Evolutionary conservation across 2,329 filamentous ascomycete species (phyloP).

Genomic region (Ampelomyces quisqualis): DNA sequence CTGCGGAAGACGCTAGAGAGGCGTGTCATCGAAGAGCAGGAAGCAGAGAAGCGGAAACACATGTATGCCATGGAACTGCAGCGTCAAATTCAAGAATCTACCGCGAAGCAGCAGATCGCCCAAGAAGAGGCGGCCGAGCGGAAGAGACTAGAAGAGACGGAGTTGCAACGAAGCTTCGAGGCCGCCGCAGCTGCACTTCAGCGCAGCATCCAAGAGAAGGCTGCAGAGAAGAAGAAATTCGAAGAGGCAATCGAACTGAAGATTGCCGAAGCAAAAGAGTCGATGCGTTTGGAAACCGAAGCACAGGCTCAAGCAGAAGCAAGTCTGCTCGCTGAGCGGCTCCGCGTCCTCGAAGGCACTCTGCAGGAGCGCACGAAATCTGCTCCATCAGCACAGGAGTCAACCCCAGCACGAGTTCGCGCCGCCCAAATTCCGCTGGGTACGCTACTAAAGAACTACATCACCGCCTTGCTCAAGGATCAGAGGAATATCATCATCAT

Average conservation of each 20-base stretch:
- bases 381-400: slow-evolving; percentile 3
- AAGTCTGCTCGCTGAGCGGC: slow-evolving; percentile 30
- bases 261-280: slow-evolving; percentile 37
- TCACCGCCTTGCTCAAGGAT: slow-evolving; percentile 55
- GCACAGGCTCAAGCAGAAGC: slow-evolving; percentile 33
- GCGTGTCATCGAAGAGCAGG: slow-evolving; percentile 48
- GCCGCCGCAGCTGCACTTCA: slow-evolving; percentile 29
- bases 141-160: slow-evolving; percentile 28
- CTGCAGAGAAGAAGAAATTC: slow-evolving; percentile 28
- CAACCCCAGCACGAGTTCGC: slow-evolving; percentile 8
- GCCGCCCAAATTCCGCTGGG: slow-evolving; percentile 52
- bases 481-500: slow-evolving; percentile 55
- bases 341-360: slow-evolving; percentile 32
- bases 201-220: slow-evolving; percentile 31
- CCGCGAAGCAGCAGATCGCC: slow-evolving; percentile 27
- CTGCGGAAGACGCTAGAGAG: slow-evolving; percentile 62
- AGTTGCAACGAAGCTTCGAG: slow-evolving; percentile 30
- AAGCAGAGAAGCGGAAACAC: slow-evolving; percentile 31
- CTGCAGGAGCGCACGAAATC: slow-evolving; percentile 23
- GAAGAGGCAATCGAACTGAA: slow-evolving; percentile 31
- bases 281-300: slow-evolving; percentile 35
- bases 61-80: slow-evolving; percentile 36
- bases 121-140: slow-evolving; percentile 30
- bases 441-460: slow-evolving; percentile 56
- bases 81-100: slow-evolving; percentile 37